These are phyloP conservation scores for Juglanconis juglandina DNA, from an alignment of 2,329 filamentous ascomycete genomes.

Conservation along the genomic window DNA sequence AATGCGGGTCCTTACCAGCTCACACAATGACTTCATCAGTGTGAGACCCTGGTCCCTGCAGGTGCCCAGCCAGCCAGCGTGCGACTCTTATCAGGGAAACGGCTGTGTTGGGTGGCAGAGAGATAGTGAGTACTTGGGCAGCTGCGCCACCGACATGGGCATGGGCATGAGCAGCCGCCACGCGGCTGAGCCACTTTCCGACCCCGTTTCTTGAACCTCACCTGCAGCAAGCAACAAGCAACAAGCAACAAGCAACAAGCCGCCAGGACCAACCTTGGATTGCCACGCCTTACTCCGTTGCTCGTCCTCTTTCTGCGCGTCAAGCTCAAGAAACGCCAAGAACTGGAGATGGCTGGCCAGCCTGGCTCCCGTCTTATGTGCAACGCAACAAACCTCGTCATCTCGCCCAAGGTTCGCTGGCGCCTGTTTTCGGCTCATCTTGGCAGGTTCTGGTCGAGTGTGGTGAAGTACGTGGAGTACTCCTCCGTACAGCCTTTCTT, in stretches of 20 bases:
- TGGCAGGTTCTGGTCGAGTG: neutral
- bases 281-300: neutral
- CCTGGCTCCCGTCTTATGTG: neutral
- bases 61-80: neutral
- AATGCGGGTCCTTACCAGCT: neutral
- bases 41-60: neutral
- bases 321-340: neutral
- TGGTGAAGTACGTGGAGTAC: too few species aligned
- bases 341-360: neutral
- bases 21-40: neutral
- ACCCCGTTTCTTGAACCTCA: neutral
- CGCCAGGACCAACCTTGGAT: neutral
- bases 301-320: neutral
- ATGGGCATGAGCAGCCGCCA: too few species aligned
- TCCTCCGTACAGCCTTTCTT: neutral
- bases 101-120: neutral
- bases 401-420: neutral
- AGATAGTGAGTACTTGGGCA: neutral
- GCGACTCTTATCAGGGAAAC: neutral
- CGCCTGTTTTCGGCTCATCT: neutral
- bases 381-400: slow-evolving; percentile 15
- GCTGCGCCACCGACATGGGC: neutral
- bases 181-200: neutral
- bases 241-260: too few species aligned
- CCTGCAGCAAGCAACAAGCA: neutral